Base-by-base conservation (phyloP, 192 early-diverging fungal genomes). In the Gryganskiella cystojenkinii region DNA sequence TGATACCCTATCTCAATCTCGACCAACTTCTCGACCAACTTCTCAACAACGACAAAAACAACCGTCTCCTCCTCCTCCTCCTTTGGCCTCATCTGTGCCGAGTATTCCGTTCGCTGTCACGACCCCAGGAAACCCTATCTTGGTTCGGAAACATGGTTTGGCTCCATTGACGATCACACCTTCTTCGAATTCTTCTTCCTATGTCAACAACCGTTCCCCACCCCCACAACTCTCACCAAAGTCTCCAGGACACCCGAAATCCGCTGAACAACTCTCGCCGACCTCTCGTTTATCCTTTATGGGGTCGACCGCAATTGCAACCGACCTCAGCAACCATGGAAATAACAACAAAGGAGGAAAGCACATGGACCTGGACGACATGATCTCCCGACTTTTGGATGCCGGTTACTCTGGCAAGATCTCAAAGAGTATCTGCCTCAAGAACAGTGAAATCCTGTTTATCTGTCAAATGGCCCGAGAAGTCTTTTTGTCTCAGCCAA, bases 401-500 rank as follows among this genome's bases (percentile, higher is more conserved):
- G 92, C 90, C 9, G 91, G 94, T 27, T 90, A 91, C 70, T 83
- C 87, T 67, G 87, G 88, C 27, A 90, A 89, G 52, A 85, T 91
- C 25, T 86, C 89, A 15, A 95, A 95, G 72, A 75, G 82, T 33
- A 84, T 96, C 24, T 94, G 93, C 67, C 71, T 98, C 25, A 95
- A 95, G 73, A 95, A 91, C 82, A 88, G 90, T 20, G 95, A 96
- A 79, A 92, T 98, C 64, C 84, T 89, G 30, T 86, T 86, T 22
- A 90, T 98, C 59, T 98, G 95, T 83, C 91, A 92, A 20, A 74
- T 85, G 6, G 95, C 92, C 13, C 88, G 94, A 52, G 95, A 98
- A 52, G 87, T 95, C 40, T 90, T 97, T 61, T 64, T 98, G 80
- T 90, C 92, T 37, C 96, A 98, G 81, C 94, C 94, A 24, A 85